Evolutionary conservation across 768 basidiomycete species (phyloP).

Genomic region (Suillus spraguei): DNA sequence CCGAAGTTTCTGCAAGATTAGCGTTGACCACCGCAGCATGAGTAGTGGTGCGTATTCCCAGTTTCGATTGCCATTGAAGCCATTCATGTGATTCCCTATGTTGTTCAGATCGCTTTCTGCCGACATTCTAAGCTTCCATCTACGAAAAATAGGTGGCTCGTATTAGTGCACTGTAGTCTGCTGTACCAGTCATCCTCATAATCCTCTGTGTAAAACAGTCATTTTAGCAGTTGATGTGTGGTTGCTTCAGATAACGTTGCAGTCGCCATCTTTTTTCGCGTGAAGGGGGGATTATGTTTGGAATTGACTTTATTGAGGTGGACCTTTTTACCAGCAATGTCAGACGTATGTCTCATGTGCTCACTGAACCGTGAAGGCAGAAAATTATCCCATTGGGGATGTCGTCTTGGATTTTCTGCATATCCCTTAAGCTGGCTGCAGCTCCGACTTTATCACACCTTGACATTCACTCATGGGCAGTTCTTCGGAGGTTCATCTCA

Average conservation of each 20-base stretch:
- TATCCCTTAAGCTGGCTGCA: neutral
- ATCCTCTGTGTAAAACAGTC: neutral
- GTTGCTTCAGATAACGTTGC: too few species aligned
- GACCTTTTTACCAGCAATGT: neutral
- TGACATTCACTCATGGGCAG: too few species aligned
- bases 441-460: neutral
- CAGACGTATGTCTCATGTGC: neutral
- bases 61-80: slow-evolving; percentile 11
- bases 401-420: neutral
- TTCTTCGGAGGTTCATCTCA: too few species aligned
- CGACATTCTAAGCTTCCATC: neutral
- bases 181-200: neutral
- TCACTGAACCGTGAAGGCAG: neutral
- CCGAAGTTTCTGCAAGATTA: slow-evolving; percentile 87
- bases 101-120: neutral
- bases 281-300: neutral
- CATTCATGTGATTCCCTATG: neutral
- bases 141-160: neutral
- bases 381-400: neutral
- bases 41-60: slow-evolving; percentile 29
- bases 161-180: slow-evolving; percentile 5
- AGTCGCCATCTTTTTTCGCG: neutral
- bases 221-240: neutral
- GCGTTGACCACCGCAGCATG: slow-evolving; percentile 59
- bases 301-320: neutral